Evolutionary conservation across 2,329 filamentous ascomycete species (phyloP), one percentile per base, ranked within the genome.

Genomic region (Fusarium tanahbumbuense): DNA sequence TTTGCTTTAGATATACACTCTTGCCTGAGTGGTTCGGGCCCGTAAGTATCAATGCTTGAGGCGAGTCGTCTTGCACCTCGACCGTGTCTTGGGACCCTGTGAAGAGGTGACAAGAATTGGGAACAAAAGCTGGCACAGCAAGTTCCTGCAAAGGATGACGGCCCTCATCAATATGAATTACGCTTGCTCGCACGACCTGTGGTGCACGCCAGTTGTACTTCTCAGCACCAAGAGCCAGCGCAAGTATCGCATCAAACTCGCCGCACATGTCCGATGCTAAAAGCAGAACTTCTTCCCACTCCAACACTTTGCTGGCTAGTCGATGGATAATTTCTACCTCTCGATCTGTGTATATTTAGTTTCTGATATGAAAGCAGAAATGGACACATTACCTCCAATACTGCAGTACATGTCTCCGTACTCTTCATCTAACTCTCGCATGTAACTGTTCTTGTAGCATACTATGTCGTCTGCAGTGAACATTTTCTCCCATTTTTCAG

Each of bases 21-120:
- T 99, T 99, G 1, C 96, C 96, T 0, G 96, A 98, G 78, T 96
- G 97, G 73, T 99, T 99, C 7, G 96, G 94, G 0, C 96, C 96
- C 0, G 96, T 98, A 74, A 99, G 80, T 8, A 98, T 82, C 15
- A 98, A 78, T 81, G 93, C 91, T 69, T 87, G 93, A 15, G 71
- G 67, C 5, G 53, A 44, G 20, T 67, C n/a, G 8, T 56, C 52
- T 49, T 50, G 22, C 15, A 37, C 22, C 22, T 59, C 48, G 16
- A 42, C 34, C 11, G 34, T 44, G 37, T 41, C 32, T 23, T 82
- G 83, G n/a, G 63, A 62, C 3, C 92, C 92, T 23, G 92, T 92
- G 15, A 83, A 76, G 8, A 97, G 76, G n/a, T 82, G 81, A 23
- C 93, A 94, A 77, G 93, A 87, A 68, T 99, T 99, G 1, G 93